Evolutionary conservation across 805 yeast species (phyloP), one percentile per base, ranked within the genome.

Genomic region (Candida chauliodis): DNA sequence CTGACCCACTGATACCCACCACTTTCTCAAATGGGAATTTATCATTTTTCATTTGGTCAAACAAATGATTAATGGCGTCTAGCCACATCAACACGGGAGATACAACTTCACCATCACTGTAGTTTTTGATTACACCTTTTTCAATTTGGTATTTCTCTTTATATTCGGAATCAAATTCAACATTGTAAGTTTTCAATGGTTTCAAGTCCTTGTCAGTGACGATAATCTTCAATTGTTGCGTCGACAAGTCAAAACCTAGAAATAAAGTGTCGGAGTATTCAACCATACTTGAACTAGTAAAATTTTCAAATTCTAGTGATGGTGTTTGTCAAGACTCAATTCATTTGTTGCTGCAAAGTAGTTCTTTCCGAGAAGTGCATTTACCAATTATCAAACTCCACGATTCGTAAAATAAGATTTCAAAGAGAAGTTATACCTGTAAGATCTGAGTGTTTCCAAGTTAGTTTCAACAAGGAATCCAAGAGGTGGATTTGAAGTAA

Each of bases 81-180:
- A 89, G 65, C 95, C 95, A 90, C 88, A 88, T 81, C n/a, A 69
- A 74, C 10, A 89, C 93, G 0, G 96, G 95, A 6, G 93, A 81
- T 34, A 75, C 71, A 17, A 88, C 79, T 41, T 78, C 81, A 9
- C 82, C 81, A 1, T 73, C 64, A 11, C 61, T 65, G 1, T 72
- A 76, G 36, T 76, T 63, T 18, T 70, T 58, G 36, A 70, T 66
- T 8, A 89, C 96, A 26, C 96, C 96, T 51, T 87, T 84, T 1
- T 52, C 50, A n/a, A 89, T 76, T 6, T 74, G 69, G 55, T 84
- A 89, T 44, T 61, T 58, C 2, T 67, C 62, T 2, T 78, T 72
- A 25, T 78, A 71, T 34, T 77, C 84, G 14, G 60, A 57, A 47
- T 86, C 95, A 49, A 89, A 88, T 45, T 81, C 89, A 10, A 89